phyloP scores from a whole-genome alignment of 2,329 filamentous ascomycete genomes.

The Didymella glomerata region DNA sequence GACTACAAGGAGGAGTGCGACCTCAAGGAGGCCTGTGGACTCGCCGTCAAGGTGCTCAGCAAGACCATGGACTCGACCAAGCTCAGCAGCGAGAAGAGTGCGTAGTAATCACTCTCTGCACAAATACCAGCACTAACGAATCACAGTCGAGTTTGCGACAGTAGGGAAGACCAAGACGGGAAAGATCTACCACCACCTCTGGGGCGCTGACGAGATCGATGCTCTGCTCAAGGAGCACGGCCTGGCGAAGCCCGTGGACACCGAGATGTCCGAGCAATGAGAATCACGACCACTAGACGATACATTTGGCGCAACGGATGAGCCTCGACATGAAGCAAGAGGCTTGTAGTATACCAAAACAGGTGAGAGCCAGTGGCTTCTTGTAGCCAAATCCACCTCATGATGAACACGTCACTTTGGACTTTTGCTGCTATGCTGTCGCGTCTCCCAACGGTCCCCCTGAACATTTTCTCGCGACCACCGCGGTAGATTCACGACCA shows the following conservation, averaged over 20 bases:
- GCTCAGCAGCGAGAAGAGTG: constrained; percentile 98
- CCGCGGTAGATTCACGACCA: too few species aligned
- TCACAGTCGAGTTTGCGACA: constrained; percentile 92
- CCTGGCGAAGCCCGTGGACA: constrained; percentile 72
- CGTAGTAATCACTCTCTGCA: constrained; percentile 51
- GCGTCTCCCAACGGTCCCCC: not conserved
- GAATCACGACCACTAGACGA: constrained; percentile 32
- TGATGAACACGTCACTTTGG: constrained; percentile 28
- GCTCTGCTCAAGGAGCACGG: constrained; percentile 94
- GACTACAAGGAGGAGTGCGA: constrained; percentile 99
- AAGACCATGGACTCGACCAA: constrained; percentile 99
- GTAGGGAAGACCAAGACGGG: constrained; percentile 94
- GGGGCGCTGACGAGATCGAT: constrained; percentile 96
- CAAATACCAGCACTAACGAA: constrained; percentile 31
- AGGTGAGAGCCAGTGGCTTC: constrained; percentile 41
- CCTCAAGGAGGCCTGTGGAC: constrained; percentile 92
- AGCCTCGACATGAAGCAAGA: constrained; percentile 39
- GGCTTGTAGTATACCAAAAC: constrained; percentile 45
- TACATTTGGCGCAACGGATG: constrained; percentile 33
- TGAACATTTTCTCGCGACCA: too few species aligned
- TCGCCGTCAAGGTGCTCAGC: constrained; percentile 98
- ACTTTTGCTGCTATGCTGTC: not conserved
- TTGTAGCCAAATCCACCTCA: constrained; percentile 38
- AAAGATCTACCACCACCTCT: constrained; percentile 97
- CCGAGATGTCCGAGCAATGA: constrained; percentile 49